Evolutionary conservation across 108 stramenopile genomes (phyloP).

Genomic region (Schizochytrium sp.): DNA sequence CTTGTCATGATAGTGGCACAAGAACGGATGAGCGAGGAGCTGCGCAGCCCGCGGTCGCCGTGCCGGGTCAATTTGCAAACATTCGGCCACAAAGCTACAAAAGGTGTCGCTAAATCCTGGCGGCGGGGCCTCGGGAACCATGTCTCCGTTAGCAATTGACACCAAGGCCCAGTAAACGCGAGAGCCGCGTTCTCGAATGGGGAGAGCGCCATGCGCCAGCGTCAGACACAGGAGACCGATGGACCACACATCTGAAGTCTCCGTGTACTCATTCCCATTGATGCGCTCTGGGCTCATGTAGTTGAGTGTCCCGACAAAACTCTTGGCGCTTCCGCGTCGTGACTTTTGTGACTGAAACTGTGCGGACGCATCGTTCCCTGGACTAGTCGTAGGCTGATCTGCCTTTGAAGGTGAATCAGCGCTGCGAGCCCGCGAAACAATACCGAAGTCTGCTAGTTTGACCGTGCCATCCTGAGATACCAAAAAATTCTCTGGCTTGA

Average conservation of each 20-base stretch:
- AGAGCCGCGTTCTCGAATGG: neutral
- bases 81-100: neutral
- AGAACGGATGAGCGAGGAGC: slow-evolving; percentile 40
- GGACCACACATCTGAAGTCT: slow-evolving; percentile 27
- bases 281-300: slow-evolving; percentile 40
- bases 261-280: slow-evolving; percentile 21
- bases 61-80: slow-evolving; percentile 30
- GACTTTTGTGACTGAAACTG: neutral
- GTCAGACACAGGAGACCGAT: slow-evolving; percentile 25
- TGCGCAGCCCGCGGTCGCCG: slow-evolving; percentile 31
- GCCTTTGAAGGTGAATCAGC: neutral
- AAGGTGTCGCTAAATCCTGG: neutral
- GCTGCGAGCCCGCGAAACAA: neutral
- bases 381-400: neutral
- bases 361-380: neutral
- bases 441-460: slow-evolving; percentile 53
- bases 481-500: slow-evolving; percentile 34
- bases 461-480: slow-evolving; percentile 29
- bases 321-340: neutral
- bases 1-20: neutral
- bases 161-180: neutral
- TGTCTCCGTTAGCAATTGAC: neutral
- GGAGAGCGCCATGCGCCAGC: slow-evolving; percentile 26
- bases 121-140: neutral
- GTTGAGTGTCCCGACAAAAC: slow-evolving; percentile 33